These are phyloP conservation scores for Aspergillus sp. DNA, from an alignment of 2,329 filamentous ascomycete genomes.

Conservation along the genomic window DNA sequence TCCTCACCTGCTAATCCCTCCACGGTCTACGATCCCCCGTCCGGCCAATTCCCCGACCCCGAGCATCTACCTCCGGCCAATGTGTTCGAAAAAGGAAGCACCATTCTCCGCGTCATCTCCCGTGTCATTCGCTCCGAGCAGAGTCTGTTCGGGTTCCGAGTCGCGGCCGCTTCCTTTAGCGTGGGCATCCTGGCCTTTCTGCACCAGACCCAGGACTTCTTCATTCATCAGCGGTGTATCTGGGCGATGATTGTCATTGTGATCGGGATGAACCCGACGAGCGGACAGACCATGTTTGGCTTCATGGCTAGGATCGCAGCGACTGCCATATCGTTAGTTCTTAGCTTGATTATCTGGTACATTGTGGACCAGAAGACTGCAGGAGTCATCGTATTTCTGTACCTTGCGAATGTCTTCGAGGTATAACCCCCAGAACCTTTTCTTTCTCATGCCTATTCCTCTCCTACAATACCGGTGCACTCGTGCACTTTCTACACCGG, in stretches of 20 bases:
- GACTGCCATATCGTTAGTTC: conserved; percentile 61
- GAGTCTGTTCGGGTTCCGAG: conserved; percentile 68
- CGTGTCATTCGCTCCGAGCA: conserved; percentile 62
- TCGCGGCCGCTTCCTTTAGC: conserved; percentile 68
- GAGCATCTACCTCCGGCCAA: conserved; percentile 68
- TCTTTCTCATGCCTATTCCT: too few species aligned
- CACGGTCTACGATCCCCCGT: conserved; percentile 57
- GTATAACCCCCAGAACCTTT: conserved; percentile 13
- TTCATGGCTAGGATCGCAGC: conserved; percentile 65
- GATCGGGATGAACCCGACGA: conserved; percentile 66
- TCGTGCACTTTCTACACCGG: neutral
- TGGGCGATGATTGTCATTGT: conserved; percentile 76
- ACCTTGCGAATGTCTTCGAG: conserved; percentile 62
- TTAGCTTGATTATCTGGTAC: conserved; percentile 68
- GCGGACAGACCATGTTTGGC: conserved; percentile 68
- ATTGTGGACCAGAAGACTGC: conserved; percentile 63
- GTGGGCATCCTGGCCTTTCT: conserved; percentile 68
- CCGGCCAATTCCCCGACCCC: conserved; percentile 51
- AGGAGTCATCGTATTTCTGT: conserved; percentile 67
- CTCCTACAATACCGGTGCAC: too few species aligned
- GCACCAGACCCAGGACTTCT: conserved; percentile 63
- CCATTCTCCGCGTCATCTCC: conserved; percentile 56
- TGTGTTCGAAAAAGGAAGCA: conserved; percentile 60
- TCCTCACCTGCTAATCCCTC: conserved; percentile 18
- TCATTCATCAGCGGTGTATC: conserved; percentile 65